Conservation (phyloP, 805 yeast species). For the Metschnikowia sp. region DNA sequence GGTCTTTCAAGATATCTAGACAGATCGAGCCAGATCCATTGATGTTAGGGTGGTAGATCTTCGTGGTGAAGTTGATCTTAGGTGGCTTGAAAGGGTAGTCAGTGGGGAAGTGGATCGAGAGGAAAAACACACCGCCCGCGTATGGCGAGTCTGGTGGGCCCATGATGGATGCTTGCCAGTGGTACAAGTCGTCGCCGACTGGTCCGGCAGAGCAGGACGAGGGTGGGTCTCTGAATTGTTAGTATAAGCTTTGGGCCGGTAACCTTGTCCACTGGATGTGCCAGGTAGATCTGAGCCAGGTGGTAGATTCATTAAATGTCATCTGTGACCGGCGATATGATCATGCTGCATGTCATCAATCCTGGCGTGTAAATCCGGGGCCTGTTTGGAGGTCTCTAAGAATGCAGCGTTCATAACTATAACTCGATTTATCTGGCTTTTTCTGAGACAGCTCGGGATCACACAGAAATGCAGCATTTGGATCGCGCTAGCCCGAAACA, state of each 20-base stretch:
- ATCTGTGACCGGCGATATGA: too few relatives aligned
- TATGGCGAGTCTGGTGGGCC: conserved; percentile 95
- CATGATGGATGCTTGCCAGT: conserved; percentile 99
- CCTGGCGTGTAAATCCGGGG: too few relatives aligned
- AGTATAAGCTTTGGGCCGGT: conserved; percentile 9
- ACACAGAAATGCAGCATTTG: too few relatives aligned
- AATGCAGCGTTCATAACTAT: too few relatives aligned
- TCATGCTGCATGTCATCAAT: too few relatives aligned
- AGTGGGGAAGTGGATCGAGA: conserved; percentile 96
- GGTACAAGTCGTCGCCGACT: conserved; percentile 94
- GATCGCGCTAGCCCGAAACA: too few relatives aligned
- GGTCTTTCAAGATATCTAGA: conserved; percentile 93
- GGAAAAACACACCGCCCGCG: conserved; percentile 91
- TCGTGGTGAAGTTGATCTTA: conserved; percentile 81
- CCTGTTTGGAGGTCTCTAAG: too few relatives aligned
- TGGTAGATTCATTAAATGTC: too few relatives aligned
- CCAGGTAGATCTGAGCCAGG: too few relatives aligned
- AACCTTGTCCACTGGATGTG: too few relatives aligned
- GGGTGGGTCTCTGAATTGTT: conserved; percentile 81
- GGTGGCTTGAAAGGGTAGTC: conserved; percentile 99
- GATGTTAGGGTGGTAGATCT: conserved; percentile 96
- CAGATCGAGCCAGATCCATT: conserved; percentile 95
- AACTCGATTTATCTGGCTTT: too few relatives aligned
- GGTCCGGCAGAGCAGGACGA: conserved; percentile 99
- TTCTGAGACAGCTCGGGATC: too few relatives aligned